Evolutionary conservation across 768 basidiomycete species (phyloP), one percentile per base, ranked within the genome.

Genomic region (Daedalea quercina): DNA sequence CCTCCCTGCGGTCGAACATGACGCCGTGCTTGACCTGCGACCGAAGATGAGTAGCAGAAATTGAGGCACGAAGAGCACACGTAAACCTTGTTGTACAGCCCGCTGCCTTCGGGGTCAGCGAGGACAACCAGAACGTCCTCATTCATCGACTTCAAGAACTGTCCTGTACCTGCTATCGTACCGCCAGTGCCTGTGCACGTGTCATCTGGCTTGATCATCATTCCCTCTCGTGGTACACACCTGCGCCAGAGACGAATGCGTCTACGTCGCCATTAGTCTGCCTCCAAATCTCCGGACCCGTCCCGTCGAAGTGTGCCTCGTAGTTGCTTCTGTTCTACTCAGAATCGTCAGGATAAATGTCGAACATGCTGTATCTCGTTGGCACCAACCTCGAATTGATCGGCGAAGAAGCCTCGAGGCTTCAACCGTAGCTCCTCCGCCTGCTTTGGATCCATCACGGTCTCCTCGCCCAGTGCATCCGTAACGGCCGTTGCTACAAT

Each of bases 201-300:
- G 47, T 12, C 25, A 35, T 0, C 12, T 35, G n/a, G n/a, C n/a
- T 26, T 11, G 28, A 31, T 11, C n/a, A 7, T 3, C 13, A 46
- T 7, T 19, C 35, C 1, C 28, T 19, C 13, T 24, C 28, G 43
- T 12, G 20, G 20, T 24, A 47, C 17, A 47, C 37, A 28, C 93
- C 93, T 51, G 95, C 93, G 1, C 95, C 95, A 25, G 85, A 81
- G 40, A 98, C 85, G 61, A 97, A 97, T 6, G 86, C 92, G 63
- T 89, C 78, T 0, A 96, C 56, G 24, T 71, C 70, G 11, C 94
- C 94, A 61, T 84, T 85, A 7, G 90, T 92, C 65, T 99, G 96
- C 41, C 85, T 76, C 87, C 93, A 93, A 31, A 98, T 90, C 72
- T 98, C 96, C 0, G 93, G 94, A 0, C 91, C 96, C 0, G 96